Evolutionary conservation across 139 green algal species (phyloP).

Genomic region (Volvox reticuliferus): DNA sequence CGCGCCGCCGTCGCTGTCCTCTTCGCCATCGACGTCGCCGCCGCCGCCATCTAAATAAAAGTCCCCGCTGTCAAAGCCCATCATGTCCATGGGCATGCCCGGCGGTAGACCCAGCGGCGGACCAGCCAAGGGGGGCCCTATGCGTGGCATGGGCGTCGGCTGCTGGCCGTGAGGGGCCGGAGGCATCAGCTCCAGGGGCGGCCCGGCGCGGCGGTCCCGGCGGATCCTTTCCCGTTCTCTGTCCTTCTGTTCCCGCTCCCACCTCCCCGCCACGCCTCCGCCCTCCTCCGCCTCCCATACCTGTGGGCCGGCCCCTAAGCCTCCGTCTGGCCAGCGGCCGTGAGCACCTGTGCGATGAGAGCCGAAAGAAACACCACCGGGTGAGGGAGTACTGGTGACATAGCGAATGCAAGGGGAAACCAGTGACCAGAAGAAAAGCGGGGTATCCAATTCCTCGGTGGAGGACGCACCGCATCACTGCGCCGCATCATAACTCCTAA

Average conservation of each 20-base stretch:
- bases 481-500: too few relatives aligned
- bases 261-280: not conserved
- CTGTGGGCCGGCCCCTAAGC: not conserved
- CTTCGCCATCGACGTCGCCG: not conserved
- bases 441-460: too few relatives aligned
- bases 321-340: not conserved
- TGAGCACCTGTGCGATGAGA: too few relatives aligned
- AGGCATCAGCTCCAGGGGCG: not conserved
- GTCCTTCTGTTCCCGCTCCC: conserved; percentile 1
- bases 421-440: too few relatives aligned
- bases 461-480: too few relatives aligned
- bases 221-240: not conserved
- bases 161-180: not conserved
- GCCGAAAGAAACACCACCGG: too few relatives aligned
- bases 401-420: too few relatives aligned
- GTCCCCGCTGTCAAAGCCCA: conserved; percentile 16
- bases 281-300: not conserved
- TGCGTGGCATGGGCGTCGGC: conserved; percentile 2
- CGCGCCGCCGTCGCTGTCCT: not conserved
- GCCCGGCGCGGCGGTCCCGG: not conserved
- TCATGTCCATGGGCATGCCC: not conserved
- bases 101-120: too few relatives aligned
- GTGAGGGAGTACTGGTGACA: too few relatives aligned
- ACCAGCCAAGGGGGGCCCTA: not conserved
- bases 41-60: conserved; percentile 26